phyloP scores from a whole-genome alignment of 1,284 basidiomycete genomes.

The Austroboletus niveus region DNA sequence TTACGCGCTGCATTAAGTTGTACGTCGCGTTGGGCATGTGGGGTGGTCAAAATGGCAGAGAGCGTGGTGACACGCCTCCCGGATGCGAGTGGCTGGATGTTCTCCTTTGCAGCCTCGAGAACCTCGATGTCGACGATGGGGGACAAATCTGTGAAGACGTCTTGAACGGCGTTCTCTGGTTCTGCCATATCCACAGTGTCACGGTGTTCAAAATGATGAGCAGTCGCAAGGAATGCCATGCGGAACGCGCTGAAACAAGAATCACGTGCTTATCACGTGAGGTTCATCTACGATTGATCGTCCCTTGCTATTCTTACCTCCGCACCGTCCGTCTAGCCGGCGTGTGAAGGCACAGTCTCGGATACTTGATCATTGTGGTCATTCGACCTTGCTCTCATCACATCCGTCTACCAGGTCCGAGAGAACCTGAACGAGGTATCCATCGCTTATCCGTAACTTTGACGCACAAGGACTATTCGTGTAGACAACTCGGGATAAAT shows the following conservation, averaged over 20 bases:
- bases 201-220: not conserved
- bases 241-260: constrained; percentile 17
- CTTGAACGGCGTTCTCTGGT: constrained; percentile 18
- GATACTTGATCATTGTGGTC: too few relatives aligned
- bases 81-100: constrained; percentile 73
- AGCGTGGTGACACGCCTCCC: constrained; percentile 74
- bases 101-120: constrained; percentile 80
- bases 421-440: too few relatives aligned
- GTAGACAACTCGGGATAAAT: not conserved
- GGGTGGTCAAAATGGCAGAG: constrained; percentile 67
- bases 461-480: too few relatives aligned
- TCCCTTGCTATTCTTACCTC: not conserved
- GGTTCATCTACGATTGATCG: not conserved
- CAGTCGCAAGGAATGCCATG: not conserved
- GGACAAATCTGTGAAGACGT: constrained; percentile 25
- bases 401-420: too few relatives aligned
- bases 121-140: constrained; percentile 70
- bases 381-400: too few relatives aligned
- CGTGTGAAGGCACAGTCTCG: too few relatives aligned
- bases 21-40: constrained; percentile 68
- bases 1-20: constrained; percentile 62
- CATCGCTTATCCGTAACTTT: too few relatives aligned
- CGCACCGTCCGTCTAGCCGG: too few relatives aligned
- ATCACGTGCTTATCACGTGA: constrained; percentile 26
- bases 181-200: constrained; percentile 14